These are phyloP conservation scores for Peltaster fructicola DNA, from an alignment of 2,329 filamentous ascomycete genomes.

Conservation along the genomic window DNA sequence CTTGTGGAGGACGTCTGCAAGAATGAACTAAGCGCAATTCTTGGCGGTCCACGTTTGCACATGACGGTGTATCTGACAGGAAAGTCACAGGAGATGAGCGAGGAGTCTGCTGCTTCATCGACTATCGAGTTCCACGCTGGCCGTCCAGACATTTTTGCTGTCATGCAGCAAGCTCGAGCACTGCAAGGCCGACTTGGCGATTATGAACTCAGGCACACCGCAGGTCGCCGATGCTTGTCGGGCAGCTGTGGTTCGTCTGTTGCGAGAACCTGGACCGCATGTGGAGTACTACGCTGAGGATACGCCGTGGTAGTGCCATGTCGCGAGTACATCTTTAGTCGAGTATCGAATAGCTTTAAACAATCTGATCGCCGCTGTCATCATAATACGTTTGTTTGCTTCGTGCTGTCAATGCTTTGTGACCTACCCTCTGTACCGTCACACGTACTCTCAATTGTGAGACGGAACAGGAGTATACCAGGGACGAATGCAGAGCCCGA, in stretches of 20 bases:
- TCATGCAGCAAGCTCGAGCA: conserved; percentile 7
- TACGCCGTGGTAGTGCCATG: conserved; percentile 7
- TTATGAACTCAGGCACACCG: conserved; percentile 8
- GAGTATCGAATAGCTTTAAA: too few relatives aligned
- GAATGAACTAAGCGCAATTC: conserved; percentile 5
- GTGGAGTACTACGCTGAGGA: conserved; percentile 9
- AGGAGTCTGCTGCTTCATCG: conserved; percentile 2
- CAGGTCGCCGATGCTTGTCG: conserved; percentile 9
- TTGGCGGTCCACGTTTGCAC: conserved; percentile 5
- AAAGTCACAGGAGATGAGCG: conserved; percentile 1
- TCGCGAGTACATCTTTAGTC: too few relatives aligned
- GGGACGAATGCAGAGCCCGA: too few relatives aligned
- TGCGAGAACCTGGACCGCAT: conserved; percentile 7
- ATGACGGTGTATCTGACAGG: conserved; percentile 9
- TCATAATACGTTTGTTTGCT: too few relatives aligned
- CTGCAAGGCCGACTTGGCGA: conserved; percentile 6
- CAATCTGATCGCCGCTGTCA: too few relatives aligned
- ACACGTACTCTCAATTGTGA: too few relatives aligned
- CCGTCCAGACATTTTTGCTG: conserved; percentile 7
- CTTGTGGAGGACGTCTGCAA: conserved; percentile 8
- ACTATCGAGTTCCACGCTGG: conserved; percentile 5
- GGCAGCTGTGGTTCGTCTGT: conserved; percentile 7
- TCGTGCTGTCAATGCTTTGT: too few relatives aligned
- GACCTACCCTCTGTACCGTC: too few relatives aligned
- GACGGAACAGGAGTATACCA: too few relatives aligned